Evolutionary conservation across 2,329 filamentous ascomycete genomes (phyloP).

Genomic region (Colletotrichum sp.): DNA sequence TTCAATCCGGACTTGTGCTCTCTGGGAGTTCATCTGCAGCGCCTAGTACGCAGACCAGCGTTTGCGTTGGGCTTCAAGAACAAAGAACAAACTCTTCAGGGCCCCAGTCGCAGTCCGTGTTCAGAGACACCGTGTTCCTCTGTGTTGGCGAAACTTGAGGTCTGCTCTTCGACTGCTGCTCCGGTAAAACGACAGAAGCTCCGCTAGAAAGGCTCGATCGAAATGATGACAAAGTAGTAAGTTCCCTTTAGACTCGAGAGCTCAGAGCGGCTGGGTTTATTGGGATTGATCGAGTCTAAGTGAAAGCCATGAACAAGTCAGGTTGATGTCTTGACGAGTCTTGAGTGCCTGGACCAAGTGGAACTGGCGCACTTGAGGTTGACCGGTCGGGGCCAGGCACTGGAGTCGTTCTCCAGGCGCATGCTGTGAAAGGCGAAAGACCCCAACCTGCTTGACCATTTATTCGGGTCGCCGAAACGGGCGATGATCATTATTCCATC

Average conservation of each 20-base stretch:
- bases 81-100: no score
- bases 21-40: no score
- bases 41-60: no score
- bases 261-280: background rate
- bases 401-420: no score
- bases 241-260: background rate
- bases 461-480: no score
- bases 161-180: background rate
- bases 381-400: background rate
- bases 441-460: no score
- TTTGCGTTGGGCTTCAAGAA: no score
- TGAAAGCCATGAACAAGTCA: background rate
- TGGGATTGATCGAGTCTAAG: background rate
- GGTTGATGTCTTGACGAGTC: background rate
- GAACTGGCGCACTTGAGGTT: background rate
- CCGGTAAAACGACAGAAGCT: background rate
- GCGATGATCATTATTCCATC: no score
- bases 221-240: background rate
- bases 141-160: background rate
- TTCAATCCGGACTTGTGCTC: no score
- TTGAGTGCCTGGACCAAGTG: background rate
- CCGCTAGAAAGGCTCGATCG: background rate
- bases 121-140: background rate
- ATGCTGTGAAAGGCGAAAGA: no score
- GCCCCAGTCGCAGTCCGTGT: background rate